phyloP scores from a whole-genome alignment of 345 rosid genomes.

The Lumnitzera racemosa region DNA sequence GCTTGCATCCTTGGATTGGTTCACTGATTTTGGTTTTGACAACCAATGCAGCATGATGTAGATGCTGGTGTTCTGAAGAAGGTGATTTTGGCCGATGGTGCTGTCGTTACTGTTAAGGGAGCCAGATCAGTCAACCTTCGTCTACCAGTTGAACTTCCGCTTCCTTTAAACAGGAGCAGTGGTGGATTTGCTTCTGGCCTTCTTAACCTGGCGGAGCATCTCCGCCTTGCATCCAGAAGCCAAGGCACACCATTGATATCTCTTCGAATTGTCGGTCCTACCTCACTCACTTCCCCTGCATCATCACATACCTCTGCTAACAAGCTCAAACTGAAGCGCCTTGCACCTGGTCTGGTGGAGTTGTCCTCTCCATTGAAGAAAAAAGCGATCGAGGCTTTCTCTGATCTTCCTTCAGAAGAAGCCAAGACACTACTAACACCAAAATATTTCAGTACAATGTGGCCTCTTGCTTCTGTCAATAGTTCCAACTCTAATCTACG shows the following conservation, averaged over 20 bases:
- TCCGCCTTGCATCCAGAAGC: constrained; percentile 39
- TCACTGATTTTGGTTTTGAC: not conserved
- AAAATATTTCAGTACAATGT: constrained; percentile 66
- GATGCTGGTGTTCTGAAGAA: constrained; percentile 93
- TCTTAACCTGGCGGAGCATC: constrained; percentile 69
- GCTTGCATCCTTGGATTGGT: not conserved
- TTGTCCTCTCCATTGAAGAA: constrained; percentile 41
- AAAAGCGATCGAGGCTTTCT: constrained; percentile 24
- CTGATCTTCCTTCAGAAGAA: constrained; percentile 26
- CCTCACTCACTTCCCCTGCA: constrained; percentile 61
- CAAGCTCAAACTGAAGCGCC: constrained; percentile 80
- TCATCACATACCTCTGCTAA: constrained; percentile 34
- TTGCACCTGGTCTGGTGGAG: constrained; percentile 87
- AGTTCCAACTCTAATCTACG: constrained; percentile 63
- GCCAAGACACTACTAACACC: constrained; percentile 56
- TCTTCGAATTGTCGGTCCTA: constrained; percentile 85
- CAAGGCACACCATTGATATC: constrained; percentile 59
- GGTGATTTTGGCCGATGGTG: constrained; percentile 84
- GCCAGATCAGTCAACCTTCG: constrained; percentile 95
- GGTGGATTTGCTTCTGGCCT: constrained; percentile 81
- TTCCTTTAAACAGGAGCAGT: constrained; percentile 59
- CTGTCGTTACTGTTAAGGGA: constrained; percentile 85
- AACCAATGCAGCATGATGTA: constrained; percentile 74
- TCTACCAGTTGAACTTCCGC: constrained; percentile 69
- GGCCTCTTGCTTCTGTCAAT: constrained; percentile 82